Conservation (phyloP, 1,284 basidiomycete species). For the Irpex lacteus region DNA sequence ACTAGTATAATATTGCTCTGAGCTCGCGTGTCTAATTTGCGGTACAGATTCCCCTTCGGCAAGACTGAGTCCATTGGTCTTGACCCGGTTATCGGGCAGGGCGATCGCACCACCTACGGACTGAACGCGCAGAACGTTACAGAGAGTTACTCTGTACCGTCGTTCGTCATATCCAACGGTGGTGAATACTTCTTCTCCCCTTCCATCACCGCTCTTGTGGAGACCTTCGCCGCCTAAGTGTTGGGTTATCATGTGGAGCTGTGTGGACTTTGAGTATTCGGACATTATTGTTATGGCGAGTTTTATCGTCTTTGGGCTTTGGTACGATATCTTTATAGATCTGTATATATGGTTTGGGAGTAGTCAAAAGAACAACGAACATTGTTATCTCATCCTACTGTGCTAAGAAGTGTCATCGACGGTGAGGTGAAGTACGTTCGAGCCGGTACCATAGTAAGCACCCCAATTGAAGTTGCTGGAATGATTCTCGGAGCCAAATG, state of each 20-base stretch:
- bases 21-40: not conserved
- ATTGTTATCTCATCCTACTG: not conserved
- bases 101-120: not conserved
- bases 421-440: conserved; percentile 55
- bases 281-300: not conserved
- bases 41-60: conserved; percentile 1
- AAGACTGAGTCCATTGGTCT: not conserved
- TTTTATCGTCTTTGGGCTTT: not conserved
- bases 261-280: not conserved
- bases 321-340: not conserved
- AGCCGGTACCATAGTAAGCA: conserved; percentile 56
- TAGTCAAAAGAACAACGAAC: not conserved
- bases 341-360: not conserved
- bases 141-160: not conserved
- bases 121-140: not conserved
- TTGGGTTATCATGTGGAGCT: not conserved
- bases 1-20: not conserved
- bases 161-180: conserved; percentile 18
- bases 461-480: conserved; percentile 68
- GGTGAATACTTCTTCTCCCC: conserved; percentile 21
- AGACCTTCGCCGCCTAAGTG: not conserved
- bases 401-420: not conserved
- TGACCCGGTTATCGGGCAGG: conserved; percentile 3
- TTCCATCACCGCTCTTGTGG: conserved; percentile 5
- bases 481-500: conserved; percentile 72